phyloP scores from a whole-genome alignment of 768 basidiomycete genomes.

The Tricholoma saponaceum region DNA sequence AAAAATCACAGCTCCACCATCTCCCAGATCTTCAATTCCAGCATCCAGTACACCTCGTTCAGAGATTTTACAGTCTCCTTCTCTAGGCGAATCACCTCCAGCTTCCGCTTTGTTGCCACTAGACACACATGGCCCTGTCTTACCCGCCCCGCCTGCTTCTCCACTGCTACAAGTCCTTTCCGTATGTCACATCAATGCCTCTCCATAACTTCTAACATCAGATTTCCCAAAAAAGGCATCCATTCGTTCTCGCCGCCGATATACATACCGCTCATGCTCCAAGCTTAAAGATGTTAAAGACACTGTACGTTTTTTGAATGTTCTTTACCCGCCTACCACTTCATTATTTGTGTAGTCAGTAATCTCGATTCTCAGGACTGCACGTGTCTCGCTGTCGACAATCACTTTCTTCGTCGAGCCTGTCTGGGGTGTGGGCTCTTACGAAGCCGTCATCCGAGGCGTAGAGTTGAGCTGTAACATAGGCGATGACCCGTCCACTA shows the following conservation, averaged over 20 bases:
- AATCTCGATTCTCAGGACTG: conserved; percentile 40
- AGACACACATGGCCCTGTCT: conserved; percentile 1
- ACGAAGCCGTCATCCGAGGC: conserved; percentile 39
- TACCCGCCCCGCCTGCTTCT: conserved; percentile 19
- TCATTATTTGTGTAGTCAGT: conserved; percentile 30
- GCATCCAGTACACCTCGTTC: no score
- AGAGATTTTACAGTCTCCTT: no score
- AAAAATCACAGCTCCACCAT: not conserved
- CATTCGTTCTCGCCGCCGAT: conserved; percentile 40
- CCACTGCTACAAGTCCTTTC: conserved; percentile 22
- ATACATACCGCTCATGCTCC: conserved; percentile 28
- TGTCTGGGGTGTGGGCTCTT: conserved; percentile 30
- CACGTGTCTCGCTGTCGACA: conserved; percentile 41
- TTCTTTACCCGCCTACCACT: not conserved
- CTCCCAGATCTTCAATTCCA: not conserved
- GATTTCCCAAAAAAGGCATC: conserved; percentile 36
- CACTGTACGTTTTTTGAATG: conserved; percentile 27
- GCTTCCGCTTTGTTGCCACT: conserved; percentile 10
- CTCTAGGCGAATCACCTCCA: not conserved
- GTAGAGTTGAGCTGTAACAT: conserved; percentile 37
- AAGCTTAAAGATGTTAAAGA: conserved; percentile 37
- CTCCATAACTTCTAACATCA: conserved; percentile 13
- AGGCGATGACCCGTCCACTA: conserved; percentile 39
- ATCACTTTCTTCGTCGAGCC: conserved; percentile 40
- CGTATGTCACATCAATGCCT: conserved; percentile 13